Base-by-base conservation (phyloP, 1,139 yeast genomes). In the Suhomyces wounanorum region DNA sequence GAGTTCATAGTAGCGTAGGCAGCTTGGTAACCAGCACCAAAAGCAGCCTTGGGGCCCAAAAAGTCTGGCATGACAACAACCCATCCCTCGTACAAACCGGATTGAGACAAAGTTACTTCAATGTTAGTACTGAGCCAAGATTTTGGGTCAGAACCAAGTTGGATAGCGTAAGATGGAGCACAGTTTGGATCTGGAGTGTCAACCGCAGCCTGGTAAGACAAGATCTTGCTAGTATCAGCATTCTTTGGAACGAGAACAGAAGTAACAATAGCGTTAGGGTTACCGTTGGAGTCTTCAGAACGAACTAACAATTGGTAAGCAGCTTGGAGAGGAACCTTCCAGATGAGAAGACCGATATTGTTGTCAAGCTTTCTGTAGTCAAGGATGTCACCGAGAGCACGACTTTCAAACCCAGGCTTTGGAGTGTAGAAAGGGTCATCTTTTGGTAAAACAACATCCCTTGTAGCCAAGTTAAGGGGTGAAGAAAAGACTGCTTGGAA, bases 181-280 rank as follows among this genome's bases (percentile, higher is more conserved):
- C 77, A 73, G 50, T 67, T 52, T 1, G 52, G 26, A 36, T 52
- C 49, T 4, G 73, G 57, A 11, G 75, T 55, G 56, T 73, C 76
- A 52, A 70, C 64, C 38, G 73, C 72, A n/a, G 64, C 55, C 49
- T 70, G 75, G 54, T 69, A 71, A 13, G 73, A 63, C 11, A 73
- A 56, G 17, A 73, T 47, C 50, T 64, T 66, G 1, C 55, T 54
- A 11, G 65, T 56, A 50, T 72, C 67, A 5, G 70, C 69, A 50
- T 69, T 63, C 47, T 57, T 59, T 1, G 78, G 75, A 51, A 62
- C 64, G 8, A 69, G 55, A 2, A 72, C 52, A 0, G 77, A 70
- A 11, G 73, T 58, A 10, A 67, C 68, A 30, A 71, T 62, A 3
- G 66, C 71, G 16, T 58, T 62, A 8, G 78, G 65, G 23, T 65